phyloP scores from a whole-genome alignment of 345 rosid genomes.

The Fremontodendron californicum region DNA sequence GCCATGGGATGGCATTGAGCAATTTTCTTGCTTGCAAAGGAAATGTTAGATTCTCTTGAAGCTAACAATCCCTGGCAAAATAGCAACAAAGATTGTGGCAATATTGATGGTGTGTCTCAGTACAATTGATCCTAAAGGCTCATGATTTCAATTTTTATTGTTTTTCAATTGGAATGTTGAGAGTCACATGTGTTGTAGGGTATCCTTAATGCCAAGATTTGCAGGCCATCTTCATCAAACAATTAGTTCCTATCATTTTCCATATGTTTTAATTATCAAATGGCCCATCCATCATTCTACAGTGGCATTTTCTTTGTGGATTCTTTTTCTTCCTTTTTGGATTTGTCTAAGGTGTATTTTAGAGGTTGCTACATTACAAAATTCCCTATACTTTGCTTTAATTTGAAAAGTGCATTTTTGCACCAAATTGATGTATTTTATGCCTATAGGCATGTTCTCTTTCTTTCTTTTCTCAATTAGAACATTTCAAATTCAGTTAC shows the following conservation, averaged over 20 bases:
- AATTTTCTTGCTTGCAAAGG: background rate
- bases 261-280: background rate
- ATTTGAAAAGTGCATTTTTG: background rate
- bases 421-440: background rate
- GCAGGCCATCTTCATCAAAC: background rate
- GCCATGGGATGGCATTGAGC: too few species aligned
- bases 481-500: background rate
- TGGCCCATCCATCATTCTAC: background rate
- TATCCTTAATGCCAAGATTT: background rate
- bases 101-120: background rate
- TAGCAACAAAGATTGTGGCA: background rate
- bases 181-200: background rate
- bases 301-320: background rate
- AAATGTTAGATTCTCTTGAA: background rate
- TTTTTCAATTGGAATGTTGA: background rate
- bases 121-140: background rate
- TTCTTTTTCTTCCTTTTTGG: background rate
- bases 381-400: background rate
- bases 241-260: background rate
- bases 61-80: background rate
- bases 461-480: background rate
- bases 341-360: background rate
- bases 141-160: background rate
- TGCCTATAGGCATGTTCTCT: background rate
- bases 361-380: background rate